phyloP scores from a whole-genome alignment of 2,329 filamentous ascomycete species.

The Colletotrichum cereale region DNA sequence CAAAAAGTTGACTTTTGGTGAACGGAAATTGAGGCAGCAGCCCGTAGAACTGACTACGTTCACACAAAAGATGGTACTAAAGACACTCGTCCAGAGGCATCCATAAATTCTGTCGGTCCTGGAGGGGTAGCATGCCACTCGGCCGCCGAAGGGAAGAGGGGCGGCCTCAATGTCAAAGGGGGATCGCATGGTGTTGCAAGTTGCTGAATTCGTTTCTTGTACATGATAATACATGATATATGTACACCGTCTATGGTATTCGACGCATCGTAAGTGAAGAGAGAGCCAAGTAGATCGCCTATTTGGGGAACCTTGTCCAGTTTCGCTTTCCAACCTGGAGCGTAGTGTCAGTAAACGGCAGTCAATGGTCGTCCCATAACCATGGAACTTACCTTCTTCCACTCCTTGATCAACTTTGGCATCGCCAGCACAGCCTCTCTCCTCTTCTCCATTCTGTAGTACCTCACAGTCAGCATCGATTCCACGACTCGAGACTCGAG shows the following conservation, averaged over 20 bases:
- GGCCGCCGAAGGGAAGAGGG: background rate
- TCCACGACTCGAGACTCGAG: background rate
- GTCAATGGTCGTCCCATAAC: background rate
- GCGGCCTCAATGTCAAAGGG: background rate
- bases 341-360: constrained; percentile 50
- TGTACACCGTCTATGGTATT: constrained; percentile 36
- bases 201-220: constrained; percentile 38
- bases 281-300: constrained; percentile 45
- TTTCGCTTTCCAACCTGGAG: constrained; percentile 65
- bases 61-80: background rate
- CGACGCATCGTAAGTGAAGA: constrained; percentile 20
- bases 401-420: constrained; percentile 90
- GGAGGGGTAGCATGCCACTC: background rate
- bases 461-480: constrained; percentile 48
- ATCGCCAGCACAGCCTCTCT: constrained; percentile 94
- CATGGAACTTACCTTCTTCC: constrained; percentile 83
- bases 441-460: constrained; percentile 81
- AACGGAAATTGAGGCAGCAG: background rate
- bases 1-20: background rate
- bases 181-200: background rate
- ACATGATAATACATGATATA: constrained; percentile 41
- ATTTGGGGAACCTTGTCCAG: constrained; percentile 71
- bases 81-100: background rate
- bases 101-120: background rate
- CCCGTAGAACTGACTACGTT: background rate